Evolutionary conservation across 345 rosid genomes (phyloP).

Genomic region (Pelargonium nanum): DNA sequence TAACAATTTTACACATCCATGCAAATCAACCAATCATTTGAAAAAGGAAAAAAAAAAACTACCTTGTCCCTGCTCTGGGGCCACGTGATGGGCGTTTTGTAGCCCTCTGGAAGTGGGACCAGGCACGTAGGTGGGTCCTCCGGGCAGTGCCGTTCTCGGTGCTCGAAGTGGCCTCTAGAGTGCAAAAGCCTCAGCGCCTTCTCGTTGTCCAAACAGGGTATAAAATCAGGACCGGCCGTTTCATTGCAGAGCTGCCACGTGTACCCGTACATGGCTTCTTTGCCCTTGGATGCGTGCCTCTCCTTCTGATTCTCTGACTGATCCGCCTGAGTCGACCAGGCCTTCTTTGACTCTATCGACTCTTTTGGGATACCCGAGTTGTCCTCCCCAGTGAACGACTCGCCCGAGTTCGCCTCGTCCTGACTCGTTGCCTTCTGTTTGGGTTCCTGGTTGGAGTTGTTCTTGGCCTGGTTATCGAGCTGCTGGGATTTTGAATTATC

Average conservation of each 20-base stretch:
- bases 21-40: neutral
- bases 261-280: slow-evolving; percentile 24
- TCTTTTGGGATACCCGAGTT: slow-evolving; percentile 65
- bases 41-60: neutral
- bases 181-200: slow-evolving; percentile 47
- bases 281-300: slow-evolving; percentile 32
- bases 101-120: slow-evolving; percentile 57
- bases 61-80: slow-evolving; percentile 87
- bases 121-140: slow-evolving; percentile 68
- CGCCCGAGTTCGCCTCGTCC: slow-evolving; percentile 10
- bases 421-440: too few relatives aligned
- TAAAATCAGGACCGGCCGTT: slow-evolving; percentile 74
- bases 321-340: slow-evolving; percentile 61
- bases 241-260: slow-evolving; percentile 70
- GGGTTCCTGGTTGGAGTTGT: neutral
- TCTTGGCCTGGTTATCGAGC: neutral
- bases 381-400: slow-evolving; percentile 17
- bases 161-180: slow-evolving; percentile 58
- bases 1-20: neutral
- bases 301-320: slow-evolving; percentile 71
- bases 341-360: slow-evolving; percentile 59
- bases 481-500: neutral
- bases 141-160: slow-evolving; percentile 94
- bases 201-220: slow-evolving; percentile 89
- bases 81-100: slow-evolving; percentile 63